Base-by-base conservation (phyloP, 192 early-diverging fungal species). In the Globomyces pollinis-pini region DNA sequence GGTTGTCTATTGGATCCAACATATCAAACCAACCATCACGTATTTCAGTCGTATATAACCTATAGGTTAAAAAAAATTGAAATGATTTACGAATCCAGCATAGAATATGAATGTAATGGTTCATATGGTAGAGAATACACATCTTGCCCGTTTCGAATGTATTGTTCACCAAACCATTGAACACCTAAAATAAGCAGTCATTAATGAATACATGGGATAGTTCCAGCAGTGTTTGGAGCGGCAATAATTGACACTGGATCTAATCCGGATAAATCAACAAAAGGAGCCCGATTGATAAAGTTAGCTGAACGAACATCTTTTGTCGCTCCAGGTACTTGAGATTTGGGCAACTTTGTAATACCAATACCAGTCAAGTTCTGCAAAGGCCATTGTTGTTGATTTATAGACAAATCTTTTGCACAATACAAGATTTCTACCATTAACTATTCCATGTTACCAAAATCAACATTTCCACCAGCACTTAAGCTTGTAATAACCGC, bases 151-250 rank as follows among this genome's bases (percentile, higher is more conserved):
- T 30, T 45, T 8, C 13, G 6, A 3, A 70, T 69, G 44, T 71
- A 78, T 1, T 60, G 52, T 42, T 69, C 58, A 1, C 70, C 71
- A 45, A 72, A 72, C 76, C 76, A 78, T 50, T 59, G 54, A 3
- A 72, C 67, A 43, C 44, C 44, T 47, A 47, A 26, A 16, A n/a
- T n/a, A n/a, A n/a, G n/a, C 0, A 7, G 23, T 47, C 23, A 47
- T 12, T 3, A 21, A 7, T 26, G 15, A 12, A 12, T 47, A 47
- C 76, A 68, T 16, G 62, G 62, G 6, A 44, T 39, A 34, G 24
- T 47, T 16, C 57, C 49, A 45, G 55, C 57, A 8, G 60, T 15
- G 3, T 33, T 30, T 29, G 45, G 29, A 12, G 60, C 52, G 23
- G 61, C 32, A 28, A 57, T 43, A 30, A 39, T 0, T 2, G 23